These are phyloP conservation scores for Dictyostelium discoideum DNA, from an alignment of 78 protist genomes.

Conservation along the genomic window DNA sequence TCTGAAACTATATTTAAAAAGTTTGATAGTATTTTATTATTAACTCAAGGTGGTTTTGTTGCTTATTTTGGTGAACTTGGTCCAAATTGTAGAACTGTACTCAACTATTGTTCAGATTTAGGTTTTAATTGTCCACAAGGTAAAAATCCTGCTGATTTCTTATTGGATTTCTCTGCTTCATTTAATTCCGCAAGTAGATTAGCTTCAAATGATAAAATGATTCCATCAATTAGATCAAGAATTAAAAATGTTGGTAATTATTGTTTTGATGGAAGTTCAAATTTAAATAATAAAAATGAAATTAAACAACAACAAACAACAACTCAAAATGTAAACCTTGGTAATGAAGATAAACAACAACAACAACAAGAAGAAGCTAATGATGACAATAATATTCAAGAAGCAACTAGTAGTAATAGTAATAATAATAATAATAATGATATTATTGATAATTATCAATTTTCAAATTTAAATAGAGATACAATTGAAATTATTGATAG, in stretches of 20 bases:
- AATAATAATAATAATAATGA: neutral
- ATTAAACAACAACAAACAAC: neutral
- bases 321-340: neutral
- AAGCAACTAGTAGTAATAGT: neutral
- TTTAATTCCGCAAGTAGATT: constrained; percentile 4
- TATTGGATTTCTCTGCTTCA: constrained; percentile 49
- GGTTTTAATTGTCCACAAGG: constrained; percentile 37
- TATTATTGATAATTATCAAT: constrained; percentile 27
- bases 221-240: constrained; percentile 1
- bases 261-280: neutral
- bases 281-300: neutral
- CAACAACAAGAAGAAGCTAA: neutral
- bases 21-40: constrained; percentile 78
- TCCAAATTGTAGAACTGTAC: neutral
- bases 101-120: constrained; percentile 11
- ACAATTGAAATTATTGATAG: neutral
- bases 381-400: neutral
- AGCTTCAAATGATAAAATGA: constrained; percentile 13
- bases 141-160: constrained; percentile 77
- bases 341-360: neutral
- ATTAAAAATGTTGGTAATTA: neutral
- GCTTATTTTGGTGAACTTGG: constrained; percentile 85
- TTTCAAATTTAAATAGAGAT: neutral
- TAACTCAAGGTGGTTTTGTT: constrained; percentile 86
- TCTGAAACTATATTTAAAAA: constrained; percentile 52